Evolutionary conservation across 2,329 filamentous ascomycete species (phyloP).

Genomic region (Stemphylium lycopersici): DNA sequence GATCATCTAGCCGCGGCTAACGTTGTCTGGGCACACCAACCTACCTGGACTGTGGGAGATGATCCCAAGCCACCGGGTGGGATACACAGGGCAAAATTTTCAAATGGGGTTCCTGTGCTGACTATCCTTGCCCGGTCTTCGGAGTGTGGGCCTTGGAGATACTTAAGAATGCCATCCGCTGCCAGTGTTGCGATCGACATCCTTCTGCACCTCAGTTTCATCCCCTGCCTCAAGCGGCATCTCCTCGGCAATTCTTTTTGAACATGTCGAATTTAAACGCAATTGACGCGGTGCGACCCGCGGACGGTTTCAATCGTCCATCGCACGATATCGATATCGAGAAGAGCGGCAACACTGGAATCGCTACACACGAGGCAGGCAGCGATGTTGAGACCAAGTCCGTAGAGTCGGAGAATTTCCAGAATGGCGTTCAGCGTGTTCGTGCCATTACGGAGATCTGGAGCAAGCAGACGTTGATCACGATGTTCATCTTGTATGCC

Average conservation of each 20-base stretch:
- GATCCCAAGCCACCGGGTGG: slow-evolving; percentile 31
- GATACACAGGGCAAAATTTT: slow-evolving; percentile 28
- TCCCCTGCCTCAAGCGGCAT: slow-evolving; percentile 18
- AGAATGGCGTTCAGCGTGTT: slow-evolving; percentile 48
- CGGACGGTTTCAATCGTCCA: slow-evolving; percentile 10
- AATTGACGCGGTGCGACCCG: slow-evolving; percentile 23
- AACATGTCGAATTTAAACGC: slow-evolving; percentile 21
- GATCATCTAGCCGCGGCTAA: slow-evolving; percentile 34
- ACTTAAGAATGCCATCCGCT: slow-evolving; percentile 23
- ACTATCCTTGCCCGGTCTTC: slow-evolving; percentile 32
- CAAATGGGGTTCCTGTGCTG: slow-evolving; percentile 9
- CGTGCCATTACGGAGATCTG: slow-evolving; percentile 52
- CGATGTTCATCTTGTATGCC: slow-evolving; percentile 48
- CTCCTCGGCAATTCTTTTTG: slow-evolving; percentile 7
- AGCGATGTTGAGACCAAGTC: slow-evolving; percentile 21
- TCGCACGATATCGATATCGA: slow-evolving; percentile 28
- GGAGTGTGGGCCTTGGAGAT: slow-evolving; percentile 21
- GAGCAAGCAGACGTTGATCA: slow-evolving; percentile 46
- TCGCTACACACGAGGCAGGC: slow-evolving; percentile 11
- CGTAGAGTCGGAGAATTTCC: slow-evolving; percentile 38
- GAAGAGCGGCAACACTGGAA: slow-evolving; percentile 20
- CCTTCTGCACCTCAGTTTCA: slow-evolving; percentile 17
- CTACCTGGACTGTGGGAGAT: slow-evolving; percentile 21
- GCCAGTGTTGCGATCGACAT: slow-evolving; percentile 17
- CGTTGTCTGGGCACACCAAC: slow-evolving; percentile 23